Base-by-base conservation (phyloP, 108 stramenopile species). In the Skeletonema potamos region DNA sequence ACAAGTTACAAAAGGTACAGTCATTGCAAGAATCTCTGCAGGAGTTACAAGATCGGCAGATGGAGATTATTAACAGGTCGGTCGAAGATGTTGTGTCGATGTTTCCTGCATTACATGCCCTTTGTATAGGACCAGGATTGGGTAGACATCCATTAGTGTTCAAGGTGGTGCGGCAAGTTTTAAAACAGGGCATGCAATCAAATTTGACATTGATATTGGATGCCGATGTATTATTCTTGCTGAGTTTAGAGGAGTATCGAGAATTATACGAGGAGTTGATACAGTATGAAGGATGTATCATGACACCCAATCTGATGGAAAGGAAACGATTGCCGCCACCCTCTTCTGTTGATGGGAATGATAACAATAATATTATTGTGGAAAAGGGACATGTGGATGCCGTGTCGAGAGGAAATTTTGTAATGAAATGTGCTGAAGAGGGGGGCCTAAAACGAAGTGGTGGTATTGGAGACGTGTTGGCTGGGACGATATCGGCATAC, bases 251-350 rank as follows among this genome's bases (percentile, higher is more conserved):
- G 29, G 62, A 85, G 17, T 85, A 92, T 73, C 63, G 63, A 29
- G 39, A 65, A 22, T 36, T 79, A 3, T 64, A 89, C 9, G 8
- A n/a, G 12, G 10, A 76, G 59, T 60, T 85, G 54, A 18, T 27
- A n/a, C 0, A 11, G 8, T 82, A 73, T 26, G 84, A 72, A n/a
- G 39, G 67, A 29, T 82, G 85, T 46, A 84, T 98, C 6, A 79
- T 99, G 76, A 99, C 98, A 17, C 99, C 99, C 3, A 99, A 99
- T 70, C 77, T 76, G 46, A 85, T 92, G 74, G 99, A 99, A 76
- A 94, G 86, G 58, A 84, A 84, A 66, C 82, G 97, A 20, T 69
- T 85, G 58, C 71, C 11, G 51, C 74, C 55, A 51, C 56, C 2
- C 46, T 69, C 39, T 34, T 55, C 15, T 0, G 67, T 69, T 28